Conservation (phyloP, 2,329 filamentous ascomycete species). For the Lecanosticta acicola region DNA sequence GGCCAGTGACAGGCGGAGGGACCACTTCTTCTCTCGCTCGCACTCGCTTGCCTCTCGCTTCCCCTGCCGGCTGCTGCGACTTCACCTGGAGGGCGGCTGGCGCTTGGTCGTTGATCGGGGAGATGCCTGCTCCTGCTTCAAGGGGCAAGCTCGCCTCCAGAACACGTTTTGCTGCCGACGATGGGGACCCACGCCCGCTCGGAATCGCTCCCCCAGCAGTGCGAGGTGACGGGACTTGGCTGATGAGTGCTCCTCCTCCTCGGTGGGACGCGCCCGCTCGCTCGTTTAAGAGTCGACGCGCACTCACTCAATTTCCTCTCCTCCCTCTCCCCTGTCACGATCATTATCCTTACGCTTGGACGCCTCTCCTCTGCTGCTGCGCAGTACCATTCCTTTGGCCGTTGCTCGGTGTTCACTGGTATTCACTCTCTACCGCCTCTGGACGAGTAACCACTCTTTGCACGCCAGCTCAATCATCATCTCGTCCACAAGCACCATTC, state of each 20-base stretch:
- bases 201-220: no score
- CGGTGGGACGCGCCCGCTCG: constrained; percentile 5
- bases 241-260: constrained; percentile 8
- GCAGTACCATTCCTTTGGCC: constrained; percentile 32
- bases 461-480: background rate
- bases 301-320: constrained; percentile 10
- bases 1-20: constrained; percentile 11
- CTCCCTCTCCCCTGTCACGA: constrained; percentile 16
- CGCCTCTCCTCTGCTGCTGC: constrained; percentile 29
- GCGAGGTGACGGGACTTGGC: no score
- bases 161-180: constrained; percentile 14
- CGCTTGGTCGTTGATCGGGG: constrained; percentile 8
- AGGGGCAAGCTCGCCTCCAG: constrained; percentile 11
- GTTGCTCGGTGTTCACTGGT: constrained; percentile 17
- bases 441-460: constrained; percentile 23
- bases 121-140: constrained; percentile 12
- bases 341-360: constrained; percentile 29
- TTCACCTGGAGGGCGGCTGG: constrained; percentile 9
- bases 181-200: no score
- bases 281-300: constrained; percentile 34
- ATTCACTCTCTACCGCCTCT: constrained; percentile 24
- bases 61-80: constrained; percentile 10
- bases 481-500: background rate
- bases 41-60: no score
- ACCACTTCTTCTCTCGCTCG: background rate